Evolutionary conservation across 2,329 filamentous ascomycete species (phyloP), one percentile per base, ranked within the genome.

Genomic region (Berkeleyomyces rouxiae): DNA sequence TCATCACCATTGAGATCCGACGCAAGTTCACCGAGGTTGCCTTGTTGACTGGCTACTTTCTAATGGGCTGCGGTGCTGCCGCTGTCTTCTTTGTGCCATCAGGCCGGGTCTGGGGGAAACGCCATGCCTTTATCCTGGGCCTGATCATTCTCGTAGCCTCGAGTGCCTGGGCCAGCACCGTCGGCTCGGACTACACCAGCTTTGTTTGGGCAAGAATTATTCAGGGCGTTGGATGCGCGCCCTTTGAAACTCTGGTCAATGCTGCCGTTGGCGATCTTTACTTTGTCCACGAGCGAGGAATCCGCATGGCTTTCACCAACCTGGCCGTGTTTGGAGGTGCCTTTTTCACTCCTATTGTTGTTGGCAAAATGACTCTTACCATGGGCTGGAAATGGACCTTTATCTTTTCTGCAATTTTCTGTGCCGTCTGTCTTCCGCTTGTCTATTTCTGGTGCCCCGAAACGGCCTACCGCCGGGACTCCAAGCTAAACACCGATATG

Each of bases 311-410:
- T 0, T 78, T 95, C 62, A 77, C 81, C 61, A 80, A 83, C 71
- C 68, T 84, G 69, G 72, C 81, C 64, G 73, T 84, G 67, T 79
- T 85, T 74, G 74, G 78, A 65, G 78, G 79, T 53, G 75, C 78
- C 62, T 81, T 83, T 69, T 77, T 81, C 69, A 96, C 92, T 0
- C 92, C 92, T 0, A 89, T 96, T n/a, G 75, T 96, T 33, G 90
- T 91, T 1, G 91, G 91, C 43, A 90, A 90, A 73, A 91, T 96
- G 68, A 90, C 90, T 2, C 74, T 82, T 58, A 77, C 78, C 0
- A 78, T 95, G 59, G 83, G 84, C n/a, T 95, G 90, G 86, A 75
- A 82, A 70, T 96, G 90, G 90, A 86, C 85, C 0, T 96, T 96
- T 70, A 90, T 91, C 72, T 81, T 96, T 49, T 83, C 95, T 11